Conservation (phyloP, 768 basidiomycete species). For the Mycena maculata region DNA sequence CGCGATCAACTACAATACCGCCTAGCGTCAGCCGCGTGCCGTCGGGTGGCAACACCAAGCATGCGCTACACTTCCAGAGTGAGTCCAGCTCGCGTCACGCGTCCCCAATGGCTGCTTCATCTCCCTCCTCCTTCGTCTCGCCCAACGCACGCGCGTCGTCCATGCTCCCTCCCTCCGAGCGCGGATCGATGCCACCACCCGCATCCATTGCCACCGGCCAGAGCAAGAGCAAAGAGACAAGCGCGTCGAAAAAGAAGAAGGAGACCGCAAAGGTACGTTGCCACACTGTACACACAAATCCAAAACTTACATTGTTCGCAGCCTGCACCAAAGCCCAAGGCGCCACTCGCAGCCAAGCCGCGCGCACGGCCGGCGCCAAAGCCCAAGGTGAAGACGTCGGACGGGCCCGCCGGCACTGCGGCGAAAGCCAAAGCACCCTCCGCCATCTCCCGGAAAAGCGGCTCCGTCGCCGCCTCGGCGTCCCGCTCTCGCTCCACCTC, state of each 20-base stretch:
- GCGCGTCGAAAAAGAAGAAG: slow-evolving; percentile 53
- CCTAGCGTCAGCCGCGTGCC: slow-evolving; percentile 28
- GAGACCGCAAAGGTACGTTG: slow-evolving; percentile 50
- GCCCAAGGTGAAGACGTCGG: slow-evolving; percentile 26
- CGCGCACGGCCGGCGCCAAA: slow-evolving; percentile 28
- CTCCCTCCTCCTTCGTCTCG: slow-evolving; percentile 27
- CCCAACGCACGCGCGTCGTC: slow-evolving; percentile 18
- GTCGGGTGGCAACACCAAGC: slow-evolving; percentile 24
- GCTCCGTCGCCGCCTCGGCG: slow-evolving; percentile 44
- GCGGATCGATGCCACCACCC: slow-evolving; percentile 72
- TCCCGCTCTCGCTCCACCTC: slow-evolving; percentile 80
- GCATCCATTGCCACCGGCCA: slow-evolving; percentile 41
- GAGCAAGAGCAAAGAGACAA: slow-evolving; percentile 46
- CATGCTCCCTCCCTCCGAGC: slow-evolving; percentile 50
- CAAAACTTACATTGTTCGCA: slow-evolving; percentile 34
- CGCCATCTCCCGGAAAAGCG: slow-evolving; percentile 45
- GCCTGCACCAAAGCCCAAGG: slow-evolving; percentile 49
- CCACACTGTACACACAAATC: not conserved
- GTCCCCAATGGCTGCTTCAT: slow-evolving; percentile 28
- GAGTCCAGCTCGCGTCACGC: slow-evolving; percentile 28
- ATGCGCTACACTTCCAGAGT: slow-evolving; percentile 22
- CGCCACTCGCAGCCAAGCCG: slow-evolving; percentile 37
- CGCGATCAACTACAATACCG: slow-evolving; percentile 31
- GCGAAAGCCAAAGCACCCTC: slow-evolving; percentile 41
- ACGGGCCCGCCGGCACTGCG: slow-evolving; percentile 31